Percentiles rank a stretch among this genome's conserved stretches.
Evolutionary conservation across 129 eudicot genomes (phyloP).

Genomic region (Lactuca sativa): DNA sequence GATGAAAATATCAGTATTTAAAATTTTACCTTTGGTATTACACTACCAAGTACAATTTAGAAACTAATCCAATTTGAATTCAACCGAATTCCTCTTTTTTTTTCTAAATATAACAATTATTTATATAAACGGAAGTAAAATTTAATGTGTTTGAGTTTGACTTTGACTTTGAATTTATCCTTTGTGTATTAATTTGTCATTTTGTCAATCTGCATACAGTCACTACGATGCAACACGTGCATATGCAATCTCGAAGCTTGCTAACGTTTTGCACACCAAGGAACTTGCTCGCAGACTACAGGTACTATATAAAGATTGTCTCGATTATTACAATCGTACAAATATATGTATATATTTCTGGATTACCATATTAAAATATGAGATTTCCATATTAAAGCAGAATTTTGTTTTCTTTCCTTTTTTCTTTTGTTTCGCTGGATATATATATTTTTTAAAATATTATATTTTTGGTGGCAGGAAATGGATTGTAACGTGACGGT

Average conservation of each 20-base stretch:
- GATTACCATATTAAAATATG: background rate
- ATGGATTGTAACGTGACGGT: constrained; percentile 78
- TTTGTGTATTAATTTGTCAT: constrained; percentile 8
- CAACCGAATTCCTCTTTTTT: background rate
- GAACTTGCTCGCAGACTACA: constrained; percentile 72
- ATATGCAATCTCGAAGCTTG: constrained; percentile 93
- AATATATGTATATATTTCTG: background rate
- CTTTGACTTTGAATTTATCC: constrained; percentile 34
- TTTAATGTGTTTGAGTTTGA: constrained; percentile 13
- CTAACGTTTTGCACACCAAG: constrained; percentile 95
- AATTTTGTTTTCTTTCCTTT: constrained; percentile 25
- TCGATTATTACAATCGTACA: background rate
- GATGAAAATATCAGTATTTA: background rate
- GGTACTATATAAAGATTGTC: constrained; percentile 32
- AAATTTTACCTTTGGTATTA: too few relatives aligned
- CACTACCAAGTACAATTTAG: background rate
- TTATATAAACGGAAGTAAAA: background rate
- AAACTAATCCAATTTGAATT: constrained; percentile 19
- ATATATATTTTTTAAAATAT: background rate
- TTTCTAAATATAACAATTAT: background rate
- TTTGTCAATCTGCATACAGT: constrained; percentile 29
- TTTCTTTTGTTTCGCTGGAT: background rate
- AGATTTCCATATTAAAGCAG: background rate
- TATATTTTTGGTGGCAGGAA: constrained; percentile 39
- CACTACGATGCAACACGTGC: constrained; percentile 96